phyloP scores from a whole-genome alignment of 139 green algal species.

The Eudorina sp. region DNA sequence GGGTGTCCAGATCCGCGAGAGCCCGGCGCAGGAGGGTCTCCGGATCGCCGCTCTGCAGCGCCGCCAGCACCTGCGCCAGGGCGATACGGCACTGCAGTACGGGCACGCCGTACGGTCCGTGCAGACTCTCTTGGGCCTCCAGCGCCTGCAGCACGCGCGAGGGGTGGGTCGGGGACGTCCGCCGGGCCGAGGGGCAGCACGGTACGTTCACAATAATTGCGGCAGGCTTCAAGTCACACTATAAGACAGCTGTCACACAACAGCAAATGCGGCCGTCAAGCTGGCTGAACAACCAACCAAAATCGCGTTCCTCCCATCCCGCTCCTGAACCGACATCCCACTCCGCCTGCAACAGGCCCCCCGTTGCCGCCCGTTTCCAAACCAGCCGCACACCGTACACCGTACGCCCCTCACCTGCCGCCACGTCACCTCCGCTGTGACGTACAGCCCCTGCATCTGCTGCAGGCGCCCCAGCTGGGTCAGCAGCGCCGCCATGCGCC shows the following conservation, averaged over 20 bases:
- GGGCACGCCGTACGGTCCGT: not conserved
- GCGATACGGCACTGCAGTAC: not conserved
- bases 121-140: not conserved
- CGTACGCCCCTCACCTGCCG: not conserved
- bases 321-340: too few relatives aligned
- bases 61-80: not conserved
- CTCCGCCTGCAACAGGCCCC: too few relatives aligned
- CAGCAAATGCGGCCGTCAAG: too few relatives aligned
- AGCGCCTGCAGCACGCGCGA: not conserved
- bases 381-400: too few relatives aligned
- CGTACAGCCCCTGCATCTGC: constrained; percentile 17
- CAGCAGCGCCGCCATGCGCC: not conserved
- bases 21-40: not conserved
- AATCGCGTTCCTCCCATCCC: too few relatives aligned
- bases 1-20: not conserved
- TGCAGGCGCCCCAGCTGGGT: constrained; percentile 18
- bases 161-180: too few relatives aligned
- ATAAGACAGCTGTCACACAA: too few relatives aligned
- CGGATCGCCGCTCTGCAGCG: not conserved
- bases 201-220: too few relatives aligned
- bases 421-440: constrained; percentile 24
- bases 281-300: too few relatives aligned
- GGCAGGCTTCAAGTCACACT: too few relatives aligned
- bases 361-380: too few relatives aligned
- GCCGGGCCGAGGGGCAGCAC: too few relatives aligned